Evolutionary conservation across 1,139 yeast genomes (phyloP).

Genomic region (Pichia sp.): DNA sequence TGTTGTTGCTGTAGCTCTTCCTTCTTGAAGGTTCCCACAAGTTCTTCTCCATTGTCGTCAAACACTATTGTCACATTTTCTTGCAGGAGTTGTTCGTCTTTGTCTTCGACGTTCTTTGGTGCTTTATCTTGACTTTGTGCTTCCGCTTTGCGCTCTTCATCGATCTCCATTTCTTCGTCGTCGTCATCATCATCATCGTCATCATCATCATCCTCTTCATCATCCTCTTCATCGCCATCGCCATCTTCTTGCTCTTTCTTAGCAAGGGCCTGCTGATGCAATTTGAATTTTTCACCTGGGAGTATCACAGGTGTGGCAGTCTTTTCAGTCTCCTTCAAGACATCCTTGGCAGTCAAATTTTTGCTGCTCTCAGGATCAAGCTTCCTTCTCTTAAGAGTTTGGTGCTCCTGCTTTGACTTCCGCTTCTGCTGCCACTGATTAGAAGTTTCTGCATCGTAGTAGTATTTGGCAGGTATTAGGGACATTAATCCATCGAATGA

Average conservation of each 20-base stretch:
- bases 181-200: slow-evolving; percentile 17
- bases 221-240: slow-evolving; percentile 15
- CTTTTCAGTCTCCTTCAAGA: slow-evolving; percentile 51
- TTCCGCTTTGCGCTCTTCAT: neutral
- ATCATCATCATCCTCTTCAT: slow-evolving; percentile 11
- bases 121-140: slow-evolving; percentile 18
- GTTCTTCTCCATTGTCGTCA: slow-evolving; percentile 19
- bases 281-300: slow-evolving; percentile 39
- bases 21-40: slow-evolving; percentile 5
- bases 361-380: slow-evolving; percentile 62
- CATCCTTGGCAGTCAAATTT: slow-evolving; percentile 65
- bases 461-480: slow-evolving; percentile 88
- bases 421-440: slow-evolving; percentile 84
- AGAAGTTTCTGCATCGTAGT: slow-evolving; percentile 69
- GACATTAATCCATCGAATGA: slow-evolving; percentile 90
- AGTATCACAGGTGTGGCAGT: slow-evolving; percentile 55
- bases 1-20: slow-evolving; percentile 20
- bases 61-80: slow-evolving; percentile 51
- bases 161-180: slow-evolving; percentile 9
- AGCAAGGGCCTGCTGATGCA: slow-evolving; percentile 14
- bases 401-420: slow-evolving; percentile 62
- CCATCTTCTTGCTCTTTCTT: slow-evolving; percentile 16
- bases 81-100: slow-evolving; percentile 30
- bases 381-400: slow-evolving; percentile 60
- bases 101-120: slow-evolving; percentile 10